Evolutionary conservation across 306 rosid genomes (phyloP).

Genomic region (Delonix regia): DNA sequence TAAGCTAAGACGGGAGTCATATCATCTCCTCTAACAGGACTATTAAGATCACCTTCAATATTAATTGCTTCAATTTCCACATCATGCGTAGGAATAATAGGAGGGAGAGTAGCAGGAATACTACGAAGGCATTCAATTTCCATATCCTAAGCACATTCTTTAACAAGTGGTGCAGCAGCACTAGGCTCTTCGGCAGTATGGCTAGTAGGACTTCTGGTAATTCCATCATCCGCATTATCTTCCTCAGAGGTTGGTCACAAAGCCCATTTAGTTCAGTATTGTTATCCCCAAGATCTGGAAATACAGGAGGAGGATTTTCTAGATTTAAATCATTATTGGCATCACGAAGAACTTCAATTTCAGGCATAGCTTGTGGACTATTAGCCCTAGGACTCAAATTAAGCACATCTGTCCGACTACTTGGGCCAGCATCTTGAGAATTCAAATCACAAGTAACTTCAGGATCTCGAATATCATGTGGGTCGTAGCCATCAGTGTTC

Average conservation of each 20-base stretch:
- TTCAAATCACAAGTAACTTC: too few species aligned
- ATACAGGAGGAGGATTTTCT: constrained; percentile 35
- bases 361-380: constrained; percentile 36
- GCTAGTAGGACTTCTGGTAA: constrained; percentile 32
- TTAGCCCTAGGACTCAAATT: constrained; percentile 1
- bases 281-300: constrained; percentile 30
- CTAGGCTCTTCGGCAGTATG: constrained; percentile 38
- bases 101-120: constrained; percentile 39
- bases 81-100: neutral
- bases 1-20: constrained; percentile 37
- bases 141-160: constrained; percentile 23
- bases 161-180: constrained; percentile 32
- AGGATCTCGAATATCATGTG: constrained; percentile 28
- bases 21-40: constrained; percentile 35
- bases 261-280: constrained; percentile 34
- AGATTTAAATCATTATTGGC: constrained; percentile 37
- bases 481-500: constrained; percentile 8
- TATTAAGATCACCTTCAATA: constrained; percentile 37
- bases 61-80: constrained; percentile 45
- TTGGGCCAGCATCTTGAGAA: constrained; percentile 37
- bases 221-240: constrained; percentile 35
- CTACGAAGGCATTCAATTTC: constrained; percentile 29
- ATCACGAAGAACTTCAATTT: constrained; percentile 48
- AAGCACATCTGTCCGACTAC: constrained; percentile 30
- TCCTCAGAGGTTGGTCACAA: constrained; percentile 47